Percentiles rank a stretch among this genome's conserved stretches.
Evolutionary conservation across 306 rosid genomes (phyloP).

Genomic region (Aeschynomene evenia): DNA sequence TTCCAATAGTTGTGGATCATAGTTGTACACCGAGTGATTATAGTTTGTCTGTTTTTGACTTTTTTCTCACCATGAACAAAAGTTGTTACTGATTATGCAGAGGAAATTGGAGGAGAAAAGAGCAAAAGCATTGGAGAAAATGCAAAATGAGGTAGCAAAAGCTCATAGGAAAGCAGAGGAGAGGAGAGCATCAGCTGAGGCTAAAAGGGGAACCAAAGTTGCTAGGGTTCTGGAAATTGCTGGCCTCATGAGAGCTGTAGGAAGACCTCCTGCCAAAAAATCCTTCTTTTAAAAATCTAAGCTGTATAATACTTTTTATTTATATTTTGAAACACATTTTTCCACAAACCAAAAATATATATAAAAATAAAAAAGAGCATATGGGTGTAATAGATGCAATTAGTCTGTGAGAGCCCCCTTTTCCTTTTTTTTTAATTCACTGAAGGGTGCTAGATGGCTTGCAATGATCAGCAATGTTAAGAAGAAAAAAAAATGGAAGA

Average conservation of each 20-base stretch:
- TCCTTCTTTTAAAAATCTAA: slow-evolving; percentile 60
- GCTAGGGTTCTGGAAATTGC: slow-evolving; percentile 76
- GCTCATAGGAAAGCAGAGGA: slow-evolving; percentile 87
- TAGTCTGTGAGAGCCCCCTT: slow-evolving; percentile 35
- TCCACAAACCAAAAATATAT: slow-evolving; percentile 12
- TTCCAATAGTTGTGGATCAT: no score
- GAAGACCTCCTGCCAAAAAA: slow-evolving; percentile 82
- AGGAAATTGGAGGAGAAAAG: slow-evolving; percentile 92
- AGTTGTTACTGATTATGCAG: slow-evolving; percentile 43
- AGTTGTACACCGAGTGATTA: neutral
- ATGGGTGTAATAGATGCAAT: slow-evolving; percentile 26
- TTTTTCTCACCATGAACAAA: neutral
- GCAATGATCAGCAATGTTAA: slow-evolving; percentile 30
- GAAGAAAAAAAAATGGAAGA: slow-evolving; percentile 7
- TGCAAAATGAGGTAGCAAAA: slow-evolving; percentile 81
- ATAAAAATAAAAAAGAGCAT: neutral
- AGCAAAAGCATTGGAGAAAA: slow-evolving; percentile 86
- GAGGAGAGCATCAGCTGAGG: slow-evolving; percentile 87
- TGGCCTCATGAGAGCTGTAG: slow-evolving; percentile 86
- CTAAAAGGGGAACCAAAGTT: slow-evolving; percentile 86
- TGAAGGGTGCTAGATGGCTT: slow-evolving; percentile 31
- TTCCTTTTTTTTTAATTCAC: slow-evolving; percentile 32
- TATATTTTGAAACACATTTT: slow-evolving; percentile 7
- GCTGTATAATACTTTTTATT: neutral
- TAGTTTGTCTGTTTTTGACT: no score